Percentiles rank a stretch among this genome's conserved stretches.
These are phyloP conservation scores for Inga leiocalycina DNA, from an alignment of 306 rosid genomes.

Conservation along the genomic window DNA sequence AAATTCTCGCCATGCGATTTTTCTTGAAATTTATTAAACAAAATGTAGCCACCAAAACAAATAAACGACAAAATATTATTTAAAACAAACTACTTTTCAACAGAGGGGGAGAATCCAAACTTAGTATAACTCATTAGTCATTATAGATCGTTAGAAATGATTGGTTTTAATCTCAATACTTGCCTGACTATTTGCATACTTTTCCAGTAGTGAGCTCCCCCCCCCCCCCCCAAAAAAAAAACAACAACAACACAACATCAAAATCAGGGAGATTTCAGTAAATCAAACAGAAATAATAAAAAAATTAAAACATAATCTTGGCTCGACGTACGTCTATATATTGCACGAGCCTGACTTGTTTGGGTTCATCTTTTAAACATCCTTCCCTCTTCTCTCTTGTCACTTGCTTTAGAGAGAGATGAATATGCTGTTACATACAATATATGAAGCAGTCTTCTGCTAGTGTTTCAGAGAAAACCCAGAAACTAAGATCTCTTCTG, in stretches of 20 bases:
- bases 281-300: conserved; percentile 2
- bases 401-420: neutral
- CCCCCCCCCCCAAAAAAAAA: neutral
- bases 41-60: too few species aligned
- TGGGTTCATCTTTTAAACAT: conserved; percentile 34
- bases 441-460: neutral
- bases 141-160: neutral
- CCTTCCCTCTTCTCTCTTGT: conserved; percentile 16
- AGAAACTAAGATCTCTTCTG: neutral
- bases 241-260: neutral
- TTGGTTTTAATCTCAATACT: conserved; percentile 12
- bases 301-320: conserved; percentile 6
- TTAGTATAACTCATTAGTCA: neutral
- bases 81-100: neutral
- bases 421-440: neutral
- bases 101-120: neutral
- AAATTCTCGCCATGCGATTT: neutral
- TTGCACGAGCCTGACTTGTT: conserved; percentile 38
- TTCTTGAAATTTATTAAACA: too few species aligned
- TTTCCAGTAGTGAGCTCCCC: neutral
- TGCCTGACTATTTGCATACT: neutral
- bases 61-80: neutral
- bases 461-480: conserved; percentile 1
- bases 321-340: conserved; percentile 55
- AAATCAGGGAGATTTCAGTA: neutral